Evolutionary conservation across 1,284 basidiomycete species (phyloP), one percentile per base, ranked within the genome.

Genomic region (Puccinia hordei): DNA sequence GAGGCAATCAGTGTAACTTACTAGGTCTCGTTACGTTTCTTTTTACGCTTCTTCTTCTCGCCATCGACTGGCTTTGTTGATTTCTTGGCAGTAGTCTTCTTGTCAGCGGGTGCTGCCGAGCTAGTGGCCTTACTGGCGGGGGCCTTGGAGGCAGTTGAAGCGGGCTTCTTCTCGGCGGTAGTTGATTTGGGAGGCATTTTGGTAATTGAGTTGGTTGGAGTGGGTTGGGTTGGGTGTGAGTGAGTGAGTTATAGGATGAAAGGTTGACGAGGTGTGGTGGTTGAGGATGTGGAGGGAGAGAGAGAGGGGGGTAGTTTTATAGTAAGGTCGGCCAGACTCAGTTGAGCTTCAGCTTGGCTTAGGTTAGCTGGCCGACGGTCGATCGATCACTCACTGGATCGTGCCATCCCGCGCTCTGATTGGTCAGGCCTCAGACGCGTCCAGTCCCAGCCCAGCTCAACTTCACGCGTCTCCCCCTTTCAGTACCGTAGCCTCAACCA

Each of bases 31-130:
- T 90, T 90, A 84, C 89, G 87, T 76, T 87, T 84, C 87, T 89
- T 89, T 83, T 89, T 87, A 87, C 89, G 89, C 87, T 88, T 89
- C 88, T 90, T 90, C 83, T 89, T 89, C 30, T 87, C 88, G 79
- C 88, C 89, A 72, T 88, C 89, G 81, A 89, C 87, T 81, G 86
- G 85, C n/a, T 80, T 80, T 12, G 69, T 61, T 59, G 77, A 68
- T 81, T 87, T 87, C 82, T 85, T 85, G 72, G 84, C 84, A 74
- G n/a, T n/a, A n/a, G 88, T 88, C 84, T 91, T 90, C 87, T 89
- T 89, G 46, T 84, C 84, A 57, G 87, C 80, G 83, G 88, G 88
- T 38, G 88, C 88, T 53, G 63, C 63, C 24, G 63, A 66, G 89
- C 89, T 44, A 89, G 89, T 86, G 90, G 89, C 76, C 86, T 85